Evolutionary conservation across 306 rosid species (phyloP).

Genomic region (Inga oerstediana): DNA sequence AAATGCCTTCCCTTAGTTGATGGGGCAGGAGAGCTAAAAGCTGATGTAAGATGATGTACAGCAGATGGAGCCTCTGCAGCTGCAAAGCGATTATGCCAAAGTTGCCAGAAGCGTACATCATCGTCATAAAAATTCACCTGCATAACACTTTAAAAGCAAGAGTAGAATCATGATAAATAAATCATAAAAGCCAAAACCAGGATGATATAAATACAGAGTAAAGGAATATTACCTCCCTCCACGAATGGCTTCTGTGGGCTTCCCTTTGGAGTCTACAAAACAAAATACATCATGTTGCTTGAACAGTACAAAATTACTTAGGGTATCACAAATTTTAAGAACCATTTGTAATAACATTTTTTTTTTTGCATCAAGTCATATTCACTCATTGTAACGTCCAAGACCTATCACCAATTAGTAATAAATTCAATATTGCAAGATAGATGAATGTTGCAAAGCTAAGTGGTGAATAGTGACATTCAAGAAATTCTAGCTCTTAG

Average conservation of each 20-base stretch:
- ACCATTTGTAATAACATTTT: neutral
- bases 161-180: constrained; percentile 32
- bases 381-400: constrained; percentile 5
- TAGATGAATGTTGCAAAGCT: constrained; percentile 1
- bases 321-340: neutral
- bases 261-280: constrained; percentile 79
- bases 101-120: constrained; percentile 98
- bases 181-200: constrained; percentile 16
- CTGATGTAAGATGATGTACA: constrained; percentile 70
- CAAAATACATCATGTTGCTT: constrained; percentile 22
- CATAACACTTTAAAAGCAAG: constrained; percentile 71
- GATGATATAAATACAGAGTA: constrained; percentile 26
- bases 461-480: neutral
- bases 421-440: neutral
- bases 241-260: constrained; percentile 95
- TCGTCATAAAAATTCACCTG: constrained; percentile 96
- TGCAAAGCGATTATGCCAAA: constrained; percentile 86
- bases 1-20: constrained; percentile 97
- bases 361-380: constrained; percentile 28
- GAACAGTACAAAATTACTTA: constrained; percentile 22
- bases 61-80: constrained; percentile 98
- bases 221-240: constrained; percentile 82
- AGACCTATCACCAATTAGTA: neutral
- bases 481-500: constrained; percentile 8
- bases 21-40: constrained; percentile 86